These are phyloP conservation scores for Boletus fagicola DNA, from an alignment of 768 basidiomycete species.

Conservation along the genomic window DNA sequence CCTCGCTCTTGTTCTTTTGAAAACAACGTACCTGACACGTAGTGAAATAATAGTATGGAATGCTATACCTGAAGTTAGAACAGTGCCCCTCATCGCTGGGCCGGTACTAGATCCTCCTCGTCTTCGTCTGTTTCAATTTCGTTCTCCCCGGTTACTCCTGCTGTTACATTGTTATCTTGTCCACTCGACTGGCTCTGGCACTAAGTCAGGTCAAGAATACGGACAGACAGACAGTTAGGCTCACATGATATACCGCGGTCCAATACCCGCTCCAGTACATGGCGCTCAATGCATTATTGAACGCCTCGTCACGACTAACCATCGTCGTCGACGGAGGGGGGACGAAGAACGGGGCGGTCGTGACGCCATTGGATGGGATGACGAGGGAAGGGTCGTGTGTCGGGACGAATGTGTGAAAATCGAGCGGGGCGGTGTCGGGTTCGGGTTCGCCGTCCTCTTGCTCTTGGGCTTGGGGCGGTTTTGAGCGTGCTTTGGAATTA, in stretches of 20 bases:
- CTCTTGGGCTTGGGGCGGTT: not conserved
- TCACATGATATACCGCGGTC: slow-evolving; percentile 81
- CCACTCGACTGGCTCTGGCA: slow-evolving; percentile 32
- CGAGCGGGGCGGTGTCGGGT: slow-evolving; percentile 56
- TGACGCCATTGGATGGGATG: slow-evolving; percentile 25
- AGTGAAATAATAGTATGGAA: not conserved
- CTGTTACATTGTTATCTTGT: slow-evolving; percentile 21
- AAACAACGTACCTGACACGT: slow-evolving; percentile 19
- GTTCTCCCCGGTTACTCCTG: slow-evolving; percentile 31
- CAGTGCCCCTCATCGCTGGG: slow-evolving; percentile 26
- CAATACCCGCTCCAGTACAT: slow-evolving; percentile 90
- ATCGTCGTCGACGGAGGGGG: slow-evolving; percentile 36
- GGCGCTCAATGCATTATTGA: slow-evolving; percentile 67
- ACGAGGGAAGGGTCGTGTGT: slow-evolving; percentile 63
- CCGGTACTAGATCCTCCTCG: slow-evolving; percentile 27
- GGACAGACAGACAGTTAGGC: slow-evolving; percentile 20
- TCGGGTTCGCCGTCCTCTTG: slow-evolving; percentile 25
- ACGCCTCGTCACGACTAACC: slow-evolving; percentile 72
- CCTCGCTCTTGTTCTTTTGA: not conserved
- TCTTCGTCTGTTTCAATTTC: slow-evolving; percentile 25
- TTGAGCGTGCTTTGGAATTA: slow-evolving; percentile 3
- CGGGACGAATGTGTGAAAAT: slow-evolving; percentile 72
- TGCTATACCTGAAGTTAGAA: not conserved
- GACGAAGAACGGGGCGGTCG: slow-evolving; percentile 23
- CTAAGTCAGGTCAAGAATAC: slow-evolving; percentile 15